phyloP scores from a whole-genome alignment of 768 basidiomycete species.

The Gloeopeniophorella convolvens region DNA sequence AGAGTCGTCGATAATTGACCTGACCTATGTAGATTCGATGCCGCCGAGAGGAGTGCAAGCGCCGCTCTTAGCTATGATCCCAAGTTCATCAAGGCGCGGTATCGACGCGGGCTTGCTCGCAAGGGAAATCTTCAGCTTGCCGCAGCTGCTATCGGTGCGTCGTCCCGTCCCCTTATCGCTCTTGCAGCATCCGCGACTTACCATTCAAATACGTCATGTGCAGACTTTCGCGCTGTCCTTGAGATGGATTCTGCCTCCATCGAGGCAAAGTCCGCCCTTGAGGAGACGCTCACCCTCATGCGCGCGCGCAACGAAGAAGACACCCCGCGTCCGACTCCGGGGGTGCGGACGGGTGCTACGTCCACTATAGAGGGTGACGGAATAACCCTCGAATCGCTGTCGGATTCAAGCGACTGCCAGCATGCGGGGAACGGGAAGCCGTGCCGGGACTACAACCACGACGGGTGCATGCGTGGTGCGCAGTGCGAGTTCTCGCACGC shows the following conservation, averaged over 20 bases:
- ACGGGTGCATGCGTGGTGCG: slow-evolving; percentile 38
- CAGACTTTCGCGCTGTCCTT: slow-evolving; percentile 29
- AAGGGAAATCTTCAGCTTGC: slow-evolving; percentile 24
- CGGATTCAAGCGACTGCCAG: slow-evolving; percentile 49
- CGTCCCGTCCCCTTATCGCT: too few relatives aligned
- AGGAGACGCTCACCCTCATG: slow-evolving; percentile 1
- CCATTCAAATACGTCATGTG: too few relatives aligned
- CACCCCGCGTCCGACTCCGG: too few relatives aligned
- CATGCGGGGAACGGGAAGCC: slow-evolving; percentile 47
- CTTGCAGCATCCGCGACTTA: too few relatives aligned
- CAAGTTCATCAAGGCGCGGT: slow-evolving; percentile 31
- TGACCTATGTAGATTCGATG: too few relatives aligned
- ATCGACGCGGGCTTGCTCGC: slow-evolving; percentile 30
- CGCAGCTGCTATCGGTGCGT: slow-evolving; percentile 24
- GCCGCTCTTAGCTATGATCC: slow-evolving; percentile 23
- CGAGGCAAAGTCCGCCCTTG: slow-evolving; percentile 22
- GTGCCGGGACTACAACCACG: slow-evolving; percentile 52
- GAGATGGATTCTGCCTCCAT: slow-evolving; percentile 25
- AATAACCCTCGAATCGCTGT: slow-evolving; percentile 36
- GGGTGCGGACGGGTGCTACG: too few relatives aligned
- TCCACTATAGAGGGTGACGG: too few relatives aligned
- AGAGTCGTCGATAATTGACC: too few relatives aligned
- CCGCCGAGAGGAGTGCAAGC: not conserved
- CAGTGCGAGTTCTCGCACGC: slow-evolving; percentile 47
- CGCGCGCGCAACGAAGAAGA: not conserved